Evolutionary conservation across 495 filamentous ascomycete species (phyloP).

Genomic region (Jackrogersella multiformis): DNA sequence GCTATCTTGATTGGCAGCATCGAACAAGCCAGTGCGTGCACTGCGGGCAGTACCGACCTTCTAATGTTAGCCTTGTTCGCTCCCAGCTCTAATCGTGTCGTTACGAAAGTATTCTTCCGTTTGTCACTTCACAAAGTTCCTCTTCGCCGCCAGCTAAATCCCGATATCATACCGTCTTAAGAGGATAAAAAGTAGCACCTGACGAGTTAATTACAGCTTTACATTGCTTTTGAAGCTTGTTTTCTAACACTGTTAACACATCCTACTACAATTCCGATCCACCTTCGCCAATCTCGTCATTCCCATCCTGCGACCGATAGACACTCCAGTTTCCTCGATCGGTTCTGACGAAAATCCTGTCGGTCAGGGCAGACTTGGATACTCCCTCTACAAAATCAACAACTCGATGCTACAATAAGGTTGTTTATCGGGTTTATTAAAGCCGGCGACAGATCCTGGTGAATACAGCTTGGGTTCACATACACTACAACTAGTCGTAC

Average conservation of each 20-base stretch:
- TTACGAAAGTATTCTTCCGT: constrained; percentile 34
- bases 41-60: constrained; percentile 28
- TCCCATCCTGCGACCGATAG: constrained; percentile 32
- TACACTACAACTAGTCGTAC: constrained; percentile 2
- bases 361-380: not conserved
- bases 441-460: not conserved
- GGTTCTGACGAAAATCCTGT: constrained; percentile 1
- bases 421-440: not conserved
- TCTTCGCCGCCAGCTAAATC: constrained; percentile 10
- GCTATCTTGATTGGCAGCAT: constrained; percentile 39
- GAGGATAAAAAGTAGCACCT: not conserved
- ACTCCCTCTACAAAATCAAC: not conserved
- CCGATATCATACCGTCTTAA: not conserved
- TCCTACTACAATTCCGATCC: not conserved
- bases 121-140: constrained; percentile 9
- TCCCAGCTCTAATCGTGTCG: constrained; percentile 31
- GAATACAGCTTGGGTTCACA: constrained; percentile 8
- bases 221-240: not conserved
- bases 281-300: constrained; percentile 18
- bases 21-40: constrained; percentile 18
- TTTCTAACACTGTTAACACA: not conserved
- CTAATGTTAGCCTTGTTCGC: constrained; percentile 25
- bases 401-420: not conserved
- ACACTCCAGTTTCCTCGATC: not conserved
- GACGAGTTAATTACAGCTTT: not conserved